A percentile compares a stretch with the other conserved stretches of the same genome.
phyloP scores from a whole-genome alignment of 805 yeast genomes.

The Saccharomycopsis vini region DNA sequence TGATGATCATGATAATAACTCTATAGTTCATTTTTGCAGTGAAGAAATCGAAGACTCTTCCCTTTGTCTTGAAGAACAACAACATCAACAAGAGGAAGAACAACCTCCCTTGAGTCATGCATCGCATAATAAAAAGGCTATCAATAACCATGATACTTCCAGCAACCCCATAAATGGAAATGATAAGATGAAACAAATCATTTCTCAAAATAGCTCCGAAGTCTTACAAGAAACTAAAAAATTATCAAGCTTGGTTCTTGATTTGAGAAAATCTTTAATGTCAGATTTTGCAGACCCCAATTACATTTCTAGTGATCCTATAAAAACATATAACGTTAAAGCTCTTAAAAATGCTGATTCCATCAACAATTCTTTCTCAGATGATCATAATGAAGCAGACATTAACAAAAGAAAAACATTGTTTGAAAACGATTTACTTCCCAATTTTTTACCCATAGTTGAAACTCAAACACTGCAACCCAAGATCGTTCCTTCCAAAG shows the following conservation, averaged over 20 bases:
- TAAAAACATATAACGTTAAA: conserved; percentile 13
- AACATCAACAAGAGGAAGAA: neutral
- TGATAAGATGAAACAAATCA: neutral
- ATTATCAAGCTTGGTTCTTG: conserved; percentile 8
- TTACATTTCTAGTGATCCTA: conserved; percentile 11
- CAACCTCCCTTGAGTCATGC: neutral
- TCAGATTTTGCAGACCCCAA: conserved; percentile 18
- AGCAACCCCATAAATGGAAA: neutral
- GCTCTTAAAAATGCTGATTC: conserved; percentile 1
- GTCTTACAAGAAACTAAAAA: conserved; percentile 12
- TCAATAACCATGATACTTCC: neutral
- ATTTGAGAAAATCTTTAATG: conserved; percentile 10
- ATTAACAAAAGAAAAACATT: neutral
- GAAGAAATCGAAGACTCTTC: neutral
- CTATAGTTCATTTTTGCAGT: too few species aligned
- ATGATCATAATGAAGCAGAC: neutral
- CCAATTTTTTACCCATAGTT: neutral
- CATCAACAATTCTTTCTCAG: neutral
- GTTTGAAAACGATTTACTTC: neutral
- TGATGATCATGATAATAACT: neutral
- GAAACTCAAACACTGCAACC: neutral
- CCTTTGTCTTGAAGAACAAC: neutral
- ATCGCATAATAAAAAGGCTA: neutral
- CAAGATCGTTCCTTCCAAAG: conserved; percentile 8
- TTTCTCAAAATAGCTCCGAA: neutral